Evolutionary conservation across 1,284 basidiomycete species (phyloP), one percentile per base, ranked within the genome.

Genomic region (Cerrena zonata): DNA sequence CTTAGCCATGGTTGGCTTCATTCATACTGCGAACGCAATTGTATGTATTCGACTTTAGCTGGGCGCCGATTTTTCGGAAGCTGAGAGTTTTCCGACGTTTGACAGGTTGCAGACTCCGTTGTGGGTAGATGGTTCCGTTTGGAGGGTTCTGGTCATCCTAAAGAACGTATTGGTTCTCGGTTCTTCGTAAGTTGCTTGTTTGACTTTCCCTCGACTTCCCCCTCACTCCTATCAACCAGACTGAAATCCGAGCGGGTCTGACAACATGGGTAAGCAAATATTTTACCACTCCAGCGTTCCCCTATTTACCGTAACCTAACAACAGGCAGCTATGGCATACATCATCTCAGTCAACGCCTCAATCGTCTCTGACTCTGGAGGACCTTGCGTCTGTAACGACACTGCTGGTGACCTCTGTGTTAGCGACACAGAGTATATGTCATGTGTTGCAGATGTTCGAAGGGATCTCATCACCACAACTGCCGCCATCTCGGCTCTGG

Each of bases 251-350:
- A 56, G 89, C 89, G 22, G 89, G 89, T 34, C 50, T 90, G 34
- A 90, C 89, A 53, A 91, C 89, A 66, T 91, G 88, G 80, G n/a
- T n/a, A n/a, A n/a, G n/a, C n/a, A n/a, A n/a, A n/a, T n/a, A 86
- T 88, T 58, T 59, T 81, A 63, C 12, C 21, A 38, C 11, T 25
- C 34, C 27, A 19, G 44, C 34, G 38, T 46, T 34, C 19, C 41
- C 47, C n/a, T 39, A 18, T 24, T 30, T 51, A 25, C 45, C 81
- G 80, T n/a, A n/a, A n/a, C n/a, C n/a, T n/a, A n/a, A n/a, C n/a
- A n/a, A n/a, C n/a, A n/a, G n/a, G 82, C 82, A 3, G 77, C 80
- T 19, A 84, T 84, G 82, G 82, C 82, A 13, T 84, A 83, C 66
- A 84, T 84, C 47, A 91, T 92, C 59, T 89, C 89, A 40, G 86